A percentile compares a stretch with the other conserved stretches of the same genome.
Evolutionary conservation across 164 flowering plant genomes (phyloP).

Genomic region (Sedum album): DNA sequence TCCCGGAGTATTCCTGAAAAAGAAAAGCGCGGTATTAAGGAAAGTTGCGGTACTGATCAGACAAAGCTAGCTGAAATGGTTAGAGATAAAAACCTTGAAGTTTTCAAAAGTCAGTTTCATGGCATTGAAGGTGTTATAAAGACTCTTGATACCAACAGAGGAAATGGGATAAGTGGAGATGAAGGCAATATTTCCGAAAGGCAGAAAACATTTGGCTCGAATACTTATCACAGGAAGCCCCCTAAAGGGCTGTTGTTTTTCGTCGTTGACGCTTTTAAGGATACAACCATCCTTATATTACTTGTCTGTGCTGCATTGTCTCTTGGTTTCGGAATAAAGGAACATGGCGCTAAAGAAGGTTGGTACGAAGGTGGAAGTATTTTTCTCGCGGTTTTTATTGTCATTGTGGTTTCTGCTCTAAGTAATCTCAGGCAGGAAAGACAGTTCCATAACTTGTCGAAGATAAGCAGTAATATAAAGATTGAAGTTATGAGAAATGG

Average conservation of each 20-base stretch:
- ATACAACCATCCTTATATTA: conserved; percentile 41
- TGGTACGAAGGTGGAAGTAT: conserved; percentile 69
- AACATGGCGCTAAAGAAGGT: conserved; percentile 41
- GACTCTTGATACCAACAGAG: conserved; percentile 25
- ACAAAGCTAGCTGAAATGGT: conserved; percentile 24
- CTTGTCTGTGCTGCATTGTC: conserved; percentile 48
- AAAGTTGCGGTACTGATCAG: conserved; percentile 10
- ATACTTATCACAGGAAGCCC: conserved; percentile 40
- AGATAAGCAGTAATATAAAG: conserved; percentile 35
- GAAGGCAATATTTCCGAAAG: conserved; percentile 20
- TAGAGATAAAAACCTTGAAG: conserved; percentile 21
- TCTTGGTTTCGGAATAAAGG: conserved; percentile 50
- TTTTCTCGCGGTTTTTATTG: conserved; percentile 46
- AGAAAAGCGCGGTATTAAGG: neutral
- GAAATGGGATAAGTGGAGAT: conserved; percentile 34
- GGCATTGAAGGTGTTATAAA: conserved; percentile 32
- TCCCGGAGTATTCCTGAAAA: conserved; percentile 7
- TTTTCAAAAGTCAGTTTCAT: conserved; percentile 20
- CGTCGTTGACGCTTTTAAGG: conserved; percentile 39
- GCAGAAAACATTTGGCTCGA: conserved; percentile 31
- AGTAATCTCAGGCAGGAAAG: conserved; percentile 46
- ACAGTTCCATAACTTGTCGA: conserved; percentile 48
- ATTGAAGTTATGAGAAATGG: conserved; percentile 35
- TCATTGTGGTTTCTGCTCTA: conserved; percentile 33
- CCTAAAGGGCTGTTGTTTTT: conserved; percentile 37